These are phyloP conservation scores for Xylariaceae sp. DNA, from an alignment of 2,329 filamentous ascomycete genomes.

Conservation along the genomic window DNA sequence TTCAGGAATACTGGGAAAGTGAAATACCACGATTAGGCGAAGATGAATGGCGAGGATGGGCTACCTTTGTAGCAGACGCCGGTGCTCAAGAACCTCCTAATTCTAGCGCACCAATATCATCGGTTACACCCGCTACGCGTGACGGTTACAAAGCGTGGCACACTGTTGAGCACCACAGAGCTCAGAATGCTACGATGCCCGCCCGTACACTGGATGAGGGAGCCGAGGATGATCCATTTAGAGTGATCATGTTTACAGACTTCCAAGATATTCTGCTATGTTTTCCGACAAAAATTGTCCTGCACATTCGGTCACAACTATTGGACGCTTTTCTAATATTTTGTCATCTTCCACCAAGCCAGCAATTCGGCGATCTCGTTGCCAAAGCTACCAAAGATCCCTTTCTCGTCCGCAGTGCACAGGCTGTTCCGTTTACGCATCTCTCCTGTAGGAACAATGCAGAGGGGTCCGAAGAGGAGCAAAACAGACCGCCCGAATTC, in stretches of 20 bases:
- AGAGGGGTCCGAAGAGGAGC: constrained; percentile 21
- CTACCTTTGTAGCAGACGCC: constrained; percentile 50
- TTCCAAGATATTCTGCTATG: constrained; percentile 67
- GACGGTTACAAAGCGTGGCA: constrained; percentile 61
- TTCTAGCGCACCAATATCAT: constrained; percentile 37
- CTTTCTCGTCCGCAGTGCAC: constrained; percentile 53
- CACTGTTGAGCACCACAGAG: constrained; percentile 59
- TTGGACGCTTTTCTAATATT: constrained; percentile 76
- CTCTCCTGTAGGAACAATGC: constrained; percentile 3
- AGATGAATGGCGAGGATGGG: constrained; percentile 73
- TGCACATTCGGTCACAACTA: constrained; percentile 53
- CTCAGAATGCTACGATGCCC: constrained; percentile 62
- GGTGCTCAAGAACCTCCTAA: constrained; percentile 52
- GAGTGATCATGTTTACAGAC: constrained; percentile 82
- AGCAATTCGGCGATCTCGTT: constrained; percentile 36
- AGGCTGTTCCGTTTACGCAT: constrained; percentile 32
- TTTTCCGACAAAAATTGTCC: constrained; percentile 50
- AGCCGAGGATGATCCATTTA: constrained; percentile 80
- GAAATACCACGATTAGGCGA: constrained; percentile 84
- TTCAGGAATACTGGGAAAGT: constrained; percentile 85
- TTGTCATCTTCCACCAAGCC: constrained; percentile 65
- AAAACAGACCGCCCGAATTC: constrained; percentile 33
- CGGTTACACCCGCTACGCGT: constrained; percentile 41
- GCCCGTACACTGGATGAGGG: constrained; percentile 78
- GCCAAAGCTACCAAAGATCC: constrained; percentile 56